phyloP scores from a whole-genome alignment of 495 filamentous ascomycete species.

The Lindgomyces ingoldianus region DNA sequence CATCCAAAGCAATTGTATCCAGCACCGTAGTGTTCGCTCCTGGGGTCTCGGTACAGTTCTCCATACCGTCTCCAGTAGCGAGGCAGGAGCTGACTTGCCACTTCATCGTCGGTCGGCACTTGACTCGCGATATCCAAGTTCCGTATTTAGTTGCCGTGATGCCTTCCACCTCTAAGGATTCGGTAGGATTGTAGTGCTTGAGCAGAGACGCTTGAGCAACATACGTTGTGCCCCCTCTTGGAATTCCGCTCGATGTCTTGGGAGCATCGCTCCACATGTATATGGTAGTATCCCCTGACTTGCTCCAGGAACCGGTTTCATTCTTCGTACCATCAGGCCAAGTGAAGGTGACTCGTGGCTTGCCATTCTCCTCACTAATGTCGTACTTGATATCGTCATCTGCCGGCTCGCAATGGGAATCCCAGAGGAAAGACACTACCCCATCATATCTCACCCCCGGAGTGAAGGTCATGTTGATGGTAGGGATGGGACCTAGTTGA shows the following conservation, averaged over 20 bases:
- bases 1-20: constrained; percentile 13
- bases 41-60: constrained; percentile 2
- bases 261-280: constrained; percentile 14
- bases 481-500: constrained; percentile 7
- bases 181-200: neutral
- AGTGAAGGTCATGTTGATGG: constrained; percentile 9
- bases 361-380: neutral
- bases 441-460: constrained; percentile 5
- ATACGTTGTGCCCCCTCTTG: constrained; percentile 8
- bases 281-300: too few species aligned
- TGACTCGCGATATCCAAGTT: constrained; percentile 16
- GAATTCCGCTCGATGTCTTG: constrained; percentile 4
- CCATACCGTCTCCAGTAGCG: constrained; percentile 1
- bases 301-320: neutral
- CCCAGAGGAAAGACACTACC: constrained; percentile 4
- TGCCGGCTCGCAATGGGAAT: constrained; percentile 6
- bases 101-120: constrained; percentile 3
- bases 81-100: constrained; percentile 20
- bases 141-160: constrained; percentile 1
- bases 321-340: constrained; percentile 9
- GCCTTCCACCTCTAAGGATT: neutral
- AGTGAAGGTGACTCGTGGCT: constrained; percentile 7
- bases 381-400: constrained; percentile 16
- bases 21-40: constrained; percentile 15
- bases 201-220: constrained; percentile 12